Evolutionary conservation across 768 basidiomycete species (phyloP).

Genomic region (Mycena haematopus): DNA sequence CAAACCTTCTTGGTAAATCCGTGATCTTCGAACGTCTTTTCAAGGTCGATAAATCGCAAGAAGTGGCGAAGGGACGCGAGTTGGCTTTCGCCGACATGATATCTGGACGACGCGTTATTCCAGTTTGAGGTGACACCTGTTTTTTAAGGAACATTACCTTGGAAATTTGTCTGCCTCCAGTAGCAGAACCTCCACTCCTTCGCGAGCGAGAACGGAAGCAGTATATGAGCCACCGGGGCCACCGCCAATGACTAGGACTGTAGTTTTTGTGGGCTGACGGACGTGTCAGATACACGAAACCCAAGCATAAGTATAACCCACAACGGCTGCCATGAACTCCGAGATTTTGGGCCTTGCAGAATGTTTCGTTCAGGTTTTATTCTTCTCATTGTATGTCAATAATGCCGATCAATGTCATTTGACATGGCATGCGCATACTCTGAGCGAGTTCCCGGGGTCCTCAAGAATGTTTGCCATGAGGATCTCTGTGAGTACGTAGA

Average conservation of each 20-base stretch:
- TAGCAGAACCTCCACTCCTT: conserved; percentile 62
- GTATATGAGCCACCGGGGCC: conserved; percentile 65
- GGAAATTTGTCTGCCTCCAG: conserved; percentile 64
- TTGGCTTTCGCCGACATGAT: conserved; percentile 45
- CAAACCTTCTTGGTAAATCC: conserved; percentile 56
- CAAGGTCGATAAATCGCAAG: conserved; percentile 50
- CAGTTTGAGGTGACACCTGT: background rate
- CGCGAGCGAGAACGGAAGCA: conserved; percentile 59
- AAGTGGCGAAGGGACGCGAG: conserved; percentile 49
- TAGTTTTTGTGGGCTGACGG: background rate
- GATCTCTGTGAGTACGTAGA: too few relatives aligned
- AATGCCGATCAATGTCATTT: too few relatives aligned
- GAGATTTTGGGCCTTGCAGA: background rate
- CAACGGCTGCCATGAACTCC: background rate
- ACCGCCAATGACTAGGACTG: conserved; percentile 58
- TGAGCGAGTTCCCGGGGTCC: too few relatives aligned
- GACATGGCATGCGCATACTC: too few relatives aligned
- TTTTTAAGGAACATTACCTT: conserved; percentile 39
- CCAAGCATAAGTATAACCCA: background rate
- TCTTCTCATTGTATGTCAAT: background rate
- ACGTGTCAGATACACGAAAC: background rate
- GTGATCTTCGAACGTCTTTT: conserved; percentile 22
- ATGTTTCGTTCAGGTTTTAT: background rate
- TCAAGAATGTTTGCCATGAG: too few relatives aligned
- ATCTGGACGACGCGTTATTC: conserved; percentile 34